Evolutionary conservation across 305 asterid species (phyloP).

Genomic region (Plantago lanceolata): DNA sequence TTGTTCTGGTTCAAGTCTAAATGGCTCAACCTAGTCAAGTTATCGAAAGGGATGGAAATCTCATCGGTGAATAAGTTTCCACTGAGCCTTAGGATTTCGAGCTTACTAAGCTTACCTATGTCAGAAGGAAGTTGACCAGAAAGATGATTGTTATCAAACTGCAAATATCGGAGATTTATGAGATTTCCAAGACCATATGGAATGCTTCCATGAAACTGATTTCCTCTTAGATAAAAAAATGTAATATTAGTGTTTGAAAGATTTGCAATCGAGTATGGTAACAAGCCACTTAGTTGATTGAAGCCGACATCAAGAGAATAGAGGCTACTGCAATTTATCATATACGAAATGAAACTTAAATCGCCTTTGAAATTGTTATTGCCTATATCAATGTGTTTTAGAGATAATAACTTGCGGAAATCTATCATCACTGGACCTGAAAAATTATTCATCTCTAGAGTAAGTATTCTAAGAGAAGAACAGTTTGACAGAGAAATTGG

Average conservation of each 20-base stretch:
- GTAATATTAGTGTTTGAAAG: conserved; percentile 22
- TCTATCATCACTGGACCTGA: background rate
- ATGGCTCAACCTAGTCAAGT: conserved; percentile 18
- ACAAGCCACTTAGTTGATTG: conserved; percentile 2
- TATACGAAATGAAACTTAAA: background rate
- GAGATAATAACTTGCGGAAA: background rate
- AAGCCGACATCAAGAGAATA: background rate
- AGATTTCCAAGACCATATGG: conserved; percentile 33
- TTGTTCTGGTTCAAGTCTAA: conserved; percentile 13
- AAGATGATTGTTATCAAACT: conserved; percentile 14
- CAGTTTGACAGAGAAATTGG: too few species aligned
- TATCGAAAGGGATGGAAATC: conserved; percentile 31
- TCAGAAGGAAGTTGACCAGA: conserved; percentile 24
- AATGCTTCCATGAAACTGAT: conserved; percentile 28
- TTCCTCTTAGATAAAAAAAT: conserved; percentile 3
- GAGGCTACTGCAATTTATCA: background rate
- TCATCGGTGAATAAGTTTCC: conserved; percentile 17
- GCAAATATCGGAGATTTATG: background rate
- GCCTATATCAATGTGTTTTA: background rate
- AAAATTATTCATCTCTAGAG: too few species aligned
- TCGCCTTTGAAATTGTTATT: conserved; percentile 2
- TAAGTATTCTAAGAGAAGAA: too few species aligned
- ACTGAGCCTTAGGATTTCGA: conserved; percentile 11
- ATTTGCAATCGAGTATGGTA: background rate
- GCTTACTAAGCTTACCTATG: conserved; percentile 22